Conservation (phyloP, 2,329 filamentous ascomycete species). For the Fusarium euwallaceae region DNA sequence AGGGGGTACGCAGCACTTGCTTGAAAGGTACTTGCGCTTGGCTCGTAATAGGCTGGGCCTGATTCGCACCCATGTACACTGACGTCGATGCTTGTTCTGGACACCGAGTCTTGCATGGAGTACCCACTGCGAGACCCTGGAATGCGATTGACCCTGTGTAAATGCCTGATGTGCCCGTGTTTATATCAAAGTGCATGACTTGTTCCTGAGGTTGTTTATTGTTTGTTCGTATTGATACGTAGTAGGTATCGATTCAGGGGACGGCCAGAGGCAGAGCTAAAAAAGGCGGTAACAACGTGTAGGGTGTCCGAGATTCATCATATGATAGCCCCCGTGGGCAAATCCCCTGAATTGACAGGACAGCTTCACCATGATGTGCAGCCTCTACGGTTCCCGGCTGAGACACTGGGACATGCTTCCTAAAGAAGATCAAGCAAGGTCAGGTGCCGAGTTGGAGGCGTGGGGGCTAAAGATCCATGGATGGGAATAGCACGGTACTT, state of each 20-base stretch:
- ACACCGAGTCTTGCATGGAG: neutral
- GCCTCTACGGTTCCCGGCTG: slow-evolving; percentile 24
- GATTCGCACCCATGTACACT: slow-evolving; percentile 34
- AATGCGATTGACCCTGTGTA: slow-evolving; percentile 1
- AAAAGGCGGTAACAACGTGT: neutral
- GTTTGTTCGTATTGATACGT: neutral
- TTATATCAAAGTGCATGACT: slow-evolving; percentile 35
- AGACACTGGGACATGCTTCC: slow-evolving; percentile 23
- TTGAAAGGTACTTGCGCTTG: slow-evolving; percentile 17
- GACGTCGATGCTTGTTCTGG: slow-evolving; percentile 31
- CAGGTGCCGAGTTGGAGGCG: slow-evolving; percentile 21
- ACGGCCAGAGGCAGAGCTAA: neutral
- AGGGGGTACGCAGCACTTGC: slow-evolving; percentile 21
- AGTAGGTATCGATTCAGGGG: neutral
- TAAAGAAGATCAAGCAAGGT: slow-evolving; percentile 17
- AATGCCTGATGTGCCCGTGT: neutral
- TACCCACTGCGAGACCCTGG: slow-evolving; percentile 15
- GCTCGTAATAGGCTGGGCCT: slow-evolving; percentile 32
- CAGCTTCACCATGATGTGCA: slow-evolving; percentile 20
- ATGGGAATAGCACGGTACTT: neutral
- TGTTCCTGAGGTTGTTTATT: slow-evolving; percentile 26
- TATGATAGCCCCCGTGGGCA: slow-evolving; percentile 38
- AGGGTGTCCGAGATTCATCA: slow-evolving; percentile 22
- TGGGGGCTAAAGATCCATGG: slow-evolving; percentile 14
- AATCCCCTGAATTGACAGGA: slow-evolving; percentile 42